Evolutionary conservation across 495 filamentous ascomycete genomes (phyloP), one percentile per base, ranked within the genome.

Genomic region (Hypoxylon fuscum): DNA sequence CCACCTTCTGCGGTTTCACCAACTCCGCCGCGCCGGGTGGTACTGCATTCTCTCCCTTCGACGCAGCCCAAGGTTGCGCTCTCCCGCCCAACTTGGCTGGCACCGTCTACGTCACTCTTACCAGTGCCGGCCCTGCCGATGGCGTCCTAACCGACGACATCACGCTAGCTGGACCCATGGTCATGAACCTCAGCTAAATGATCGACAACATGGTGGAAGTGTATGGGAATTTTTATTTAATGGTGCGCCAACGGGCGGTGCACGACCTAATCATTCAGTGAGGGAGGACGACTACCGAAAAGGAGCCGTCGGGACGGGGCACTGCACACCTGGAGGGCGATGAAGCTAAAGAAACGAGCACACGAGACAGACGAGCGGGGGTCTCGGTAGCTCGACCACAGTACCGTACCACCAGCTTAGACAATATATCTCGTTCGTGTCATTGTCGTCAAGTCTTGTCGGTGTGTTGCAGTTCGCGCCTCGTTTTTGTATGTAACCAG

Each of bases 1-100:
- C 79, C 17, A 71, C 66, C 18, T 81, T 80, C 77, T 88, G 85
- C 62, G 77, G 78, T 25, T 88, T 87, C 72, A 82, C 84, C 25
- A 79, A 78, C 41, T 82, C 81, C 22, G 79, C 78, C 32, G 69
- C 68, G 0, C 76, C 76, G 46, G 80, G 81, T 49, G 83, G 82
- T 47, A 83, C 81, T 25, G 73, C 72, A 31, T 87, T 87, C 73
- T 72, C 74, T 2, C 54, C 76, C 20, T 82, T 87, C 67, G 62
- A 66, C 32, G 55, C 62, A 10, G 72, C 73, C 11, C 67, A 74
- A 20, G 84, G 82, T 50, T 86, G 83, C 66, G 67, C 68, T 5
- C 76, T 85, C 3, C 82, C 84, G 23, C 72, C 76, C 53, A 73
- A 73, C 54, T 61, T 86, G 27, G 76, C 78, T n/a, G 84, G 84